Conservation (phyloP, 306 rosid genomes). For the Cucurbita maxima region DNA sequence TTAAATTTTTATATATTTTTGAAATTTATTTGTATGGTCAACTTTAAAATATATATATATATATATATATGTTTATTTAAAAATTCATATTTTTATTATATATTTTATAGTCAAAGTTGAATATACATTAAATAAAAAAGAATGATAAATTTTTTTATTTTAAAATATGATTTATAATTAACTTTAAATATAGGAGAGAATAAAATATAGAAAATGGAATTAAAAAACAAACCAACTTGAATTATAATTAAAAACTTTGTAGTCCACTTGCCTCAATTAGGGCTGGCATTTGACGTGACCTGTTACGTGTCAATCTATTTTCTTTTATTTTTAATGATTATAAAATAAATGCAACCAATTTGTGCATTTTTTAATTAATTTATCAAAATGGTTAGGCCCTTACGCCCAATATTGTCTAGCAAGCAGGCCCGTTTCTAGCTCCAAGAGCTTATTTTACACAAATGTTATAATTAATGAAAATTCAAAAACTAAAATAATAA, state of each 20-base stretch:
- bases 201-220: not conserved
- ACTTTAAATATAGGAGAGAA: not conserved
- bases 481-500: too few species aligned
- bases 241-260: not conserved
- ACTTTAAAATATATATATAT: too few species aligned
- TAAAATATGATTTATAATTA: too few species aligned
- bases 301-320: not conserved
- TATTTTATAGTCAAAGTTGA: too few species aligned
- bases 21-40: not conserved
- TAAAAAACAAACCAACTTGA: not conserved
- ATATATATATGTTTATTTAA: too few species aligned
- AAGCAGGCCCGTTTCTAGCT: not conserved
- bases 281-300: not conserved
- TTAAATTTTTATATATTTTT: not conserved
- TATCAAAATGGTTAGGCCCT: not conserved
- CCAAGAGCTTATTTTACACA: not conserved
- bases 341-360: not conserved
- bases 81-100: too few species aligned
- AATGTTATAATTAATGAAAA: too few species aligned
- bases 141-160: too few species aligned
- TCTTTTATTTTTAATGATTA: not conserved
- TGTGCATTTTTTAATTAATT: not conserved
- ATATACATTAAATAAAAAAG: too few species aligned
- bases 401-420: not conserved
- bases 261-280: not conserved